Conservation (phyloP, 345 rosid species). For the Carallia brachiata region DNA sequence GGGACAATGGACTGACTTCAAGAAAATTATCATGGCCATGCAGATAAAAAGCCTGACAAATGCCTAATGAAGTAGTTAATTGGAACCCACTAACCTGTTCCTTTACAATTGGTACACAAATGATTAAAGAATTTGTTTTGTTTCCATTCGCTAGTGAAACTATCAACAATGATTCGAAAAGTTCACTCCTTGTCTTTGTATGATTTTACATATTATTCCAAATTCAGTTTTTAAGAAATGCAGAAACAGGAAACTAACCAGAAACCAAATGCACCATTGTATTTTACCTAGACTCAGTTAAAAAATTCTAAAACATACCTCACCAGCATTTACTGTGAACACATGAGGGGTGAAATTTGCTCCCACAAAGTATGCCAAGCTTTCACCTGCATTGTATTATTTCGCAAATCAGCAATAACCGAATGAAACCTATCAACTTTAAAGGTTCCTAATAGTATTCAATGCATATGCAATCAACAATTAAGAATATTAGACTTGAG, state of each 20-base stretch:
- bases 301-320: constrained; percentile 47
- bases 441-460: constrained; percentile 6
- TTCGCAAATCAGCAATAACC: constrained; percentile 11
- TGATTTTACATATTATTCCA: background rate
- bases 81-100: background rate
- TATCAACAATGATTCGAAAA: background rate
- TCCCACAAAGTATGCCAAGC: constrained; percentile 51
- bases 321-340: constrained; percentile 79
- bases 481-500: background rate
- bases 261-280: background rate
- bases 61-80: background rate
- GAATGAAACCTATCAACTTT: background rate
- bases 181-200: background rate
- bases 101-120: background rate
- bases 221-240: background rate
- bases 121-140: background rate
- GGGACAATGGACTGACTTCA: background rate
- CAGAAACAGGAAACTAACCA: background rate
- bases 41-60: background rate
- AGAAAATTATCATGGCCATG: background rate
- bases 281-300: constrained; percentile 1
- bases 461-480: background rate
- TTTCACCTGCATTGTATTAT: constrained; percentile 41
- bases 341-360: constrained; percentile 83
- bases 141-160: background rate